phyloP scores from a whole-genome alignment of 345 rosid species.

The Toxicodendron radicans region DNA sequence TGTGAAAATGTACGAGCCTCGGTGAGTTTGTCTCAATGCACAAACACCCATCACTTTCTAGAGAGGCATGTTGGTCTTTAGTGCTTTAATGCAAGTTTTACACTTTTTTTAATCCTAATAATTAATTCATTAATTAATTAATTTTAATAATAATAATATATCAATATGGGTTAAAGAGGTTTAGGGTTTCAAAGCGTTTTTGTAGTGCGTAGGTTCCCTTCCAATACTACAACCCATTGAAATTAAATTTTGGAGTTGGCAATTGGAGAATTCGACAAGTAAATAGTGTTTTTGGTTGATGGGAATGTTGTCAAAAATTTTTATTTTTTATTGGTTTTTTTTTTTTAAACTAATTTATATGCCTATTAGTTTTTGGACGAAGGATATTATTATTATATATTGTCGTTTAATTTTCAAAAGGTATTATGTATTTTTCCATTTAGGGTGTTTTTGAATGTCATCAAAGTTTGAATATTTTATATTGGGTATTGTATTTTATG shows the following conservation, averaged over 20 bases:
- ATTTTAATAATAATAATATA: too few species aligned
- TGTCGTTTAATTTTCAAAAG: too few species aligned
- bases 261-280: background rate
- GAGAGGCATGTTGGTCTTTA: conserved; percentile 36
- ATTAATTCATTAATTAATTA: conserved; percentile 8
- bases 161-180: background rate
- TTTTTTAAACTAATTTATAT: background rate
- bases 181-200: conserved; percentile 24
- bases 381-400: too few species aligned
- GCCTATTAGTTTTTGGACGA: background rate
- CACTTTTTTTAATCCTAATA: background rate
- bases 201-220: conserved; percentile 36
- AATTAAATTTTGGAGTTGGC: conserved; percentile 20
- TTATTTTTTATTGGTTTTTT: background rate
- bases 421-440: too few species aligned
- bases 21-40: conserved; percentile 22
- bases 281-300: conserved; percentile 12
- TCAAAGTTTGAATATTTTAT: too few species aligned
- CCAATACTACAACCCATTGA: conserved; percentile 22
- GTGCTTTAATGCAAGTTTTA: conserved; percentile 5
- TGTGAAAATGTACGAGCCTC: conserved; percentile 30
- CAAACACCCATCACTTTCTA: conserved; percentile 29
- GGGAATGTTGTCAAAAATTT: conserved; percentile 30
- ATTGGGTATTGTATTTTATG: too few species aligned
- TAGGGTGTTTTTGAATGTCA: too few species aligned